These are phyloP conservation scores for Capsaspora owczarzaki DNA, from an alignment of 78 protist species.

Conservation along the genomic window DNA sequence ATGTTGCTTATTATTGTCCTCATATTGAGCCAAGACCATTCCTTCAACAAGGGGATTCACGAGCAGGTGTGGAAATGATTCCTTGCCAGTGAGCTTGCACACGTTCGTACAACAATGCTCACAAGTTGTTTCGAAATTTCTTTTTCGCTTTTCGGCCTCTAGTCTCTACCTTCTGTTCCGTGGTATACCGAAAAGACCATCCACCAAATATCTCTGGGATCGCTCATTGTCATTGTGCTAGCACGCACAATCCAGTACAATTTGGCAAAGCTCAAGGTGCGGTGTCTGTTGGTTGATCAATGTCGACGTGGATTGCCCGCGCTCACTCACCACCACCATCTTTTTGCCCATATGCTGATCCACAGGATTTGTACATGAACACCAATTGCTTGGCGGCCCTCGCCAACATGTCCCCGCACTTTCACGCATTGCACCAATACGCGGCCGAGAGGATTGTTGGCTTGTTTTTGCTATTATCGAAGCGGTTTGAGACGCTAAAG, in stretches of 20 bases:
- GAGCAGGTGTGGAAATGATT: neutral
- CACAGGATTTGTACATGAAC: neutral
- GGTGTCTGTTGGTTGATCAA: too few relatives aligned
- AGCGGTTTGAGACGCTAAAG: too few relatives aligned
- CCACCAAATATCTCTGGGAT: neutral
- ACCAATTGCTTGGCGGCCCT: neutral
- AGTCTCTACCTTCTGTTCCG: neutral
- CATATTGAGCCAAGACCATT: neutral
- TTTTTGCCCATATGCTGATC: neutral
- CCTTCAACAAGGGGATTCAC: neutral
- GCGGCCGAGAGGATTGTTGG: neutral
- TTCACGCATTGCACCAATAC: neutral
- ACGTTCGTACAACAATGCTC: neutral
- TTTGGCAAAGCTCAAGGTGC: neutral
- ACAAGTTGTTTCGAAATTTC: too few relatives aligned
- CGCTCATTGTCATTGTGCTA: neutral
- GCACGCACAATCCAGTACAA: constrained; percentile 1
- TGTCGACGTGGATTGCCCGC: too few relatives aligned
- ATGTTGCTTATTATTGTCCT: neutral
- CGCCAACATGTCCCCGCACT: neutral
- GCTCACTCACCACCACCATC: too few relatives aligned
- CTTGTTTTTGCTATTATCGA: neutral
- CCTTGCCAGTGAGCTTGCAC: neutral
- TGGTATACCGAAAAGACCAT: neutral
- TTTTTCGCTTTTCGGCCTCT: neutral